Conservation (phyloP, 2,329 filamentous ascomycete species). For the Diplodia corticola region DNA sequence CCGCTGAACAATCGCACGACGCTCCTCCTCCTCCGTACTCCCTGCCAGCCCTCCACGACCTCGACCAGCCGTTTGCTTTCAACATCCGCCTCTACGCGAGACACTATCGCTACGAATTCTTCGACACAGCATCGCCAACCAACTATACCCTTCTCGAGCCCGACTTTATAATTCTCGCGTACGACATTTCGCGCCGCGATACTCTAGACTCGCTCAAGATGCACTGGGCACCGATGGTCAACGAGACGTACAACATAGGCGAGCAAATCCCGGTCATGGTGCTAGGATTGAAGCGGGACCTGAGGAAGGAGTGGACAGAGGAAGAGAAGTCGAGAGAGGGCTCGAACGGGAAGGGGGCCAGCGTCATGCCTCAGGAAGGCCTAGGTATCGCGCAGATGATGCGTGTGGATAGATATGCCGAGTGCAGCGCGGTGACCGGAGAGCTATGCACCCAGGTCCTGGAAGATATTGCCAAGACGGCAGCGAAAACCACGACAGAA, state of each 20-base stretch:
- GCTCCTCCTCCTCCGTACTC: conserved; percentile 35
- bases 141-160: conserved; percentile 58
- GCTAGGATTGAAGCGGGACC: conserved; percentile 60
- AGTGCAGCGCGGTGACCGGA: conserved; percentile 62
- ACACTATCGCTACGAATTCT: conserved; percentile 56
- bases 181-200: conserved; percentile 56
- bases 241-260: conserved; percentile 55
- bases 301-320: conserved; percentile 43
- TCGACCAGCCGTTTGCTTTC: conserved; percentile 61
- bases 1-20: conserved; percentile 33
- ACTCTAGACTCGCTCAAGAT: conserved; percentile 51
- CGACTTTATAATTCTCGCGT: conserved; percentile 59
- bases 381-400: conserved; percentile 57
- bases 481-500: conserved; percentile 59
- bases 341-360: conserved; percentile 30
- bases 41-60: conserved; percentile 52
- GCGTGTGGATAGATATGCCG: conserved; percentile 62
- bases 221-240: conserved; percentile 47
- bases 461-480: conserved; percentile 60
- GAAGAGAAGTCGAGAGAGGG: conserved; percentile 28
- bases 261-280: conserved; percentile 59
- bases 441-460: conserved; percentile 61
- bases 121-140: conserved; percentile 58
- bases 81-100: conserved; percentile 59
- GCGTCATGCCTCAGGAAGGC: conserved; percentile 55